Base-by-base conservation (phyloP, 1,139 yeast species). In the Petasospora rhodanensis region DNA sequence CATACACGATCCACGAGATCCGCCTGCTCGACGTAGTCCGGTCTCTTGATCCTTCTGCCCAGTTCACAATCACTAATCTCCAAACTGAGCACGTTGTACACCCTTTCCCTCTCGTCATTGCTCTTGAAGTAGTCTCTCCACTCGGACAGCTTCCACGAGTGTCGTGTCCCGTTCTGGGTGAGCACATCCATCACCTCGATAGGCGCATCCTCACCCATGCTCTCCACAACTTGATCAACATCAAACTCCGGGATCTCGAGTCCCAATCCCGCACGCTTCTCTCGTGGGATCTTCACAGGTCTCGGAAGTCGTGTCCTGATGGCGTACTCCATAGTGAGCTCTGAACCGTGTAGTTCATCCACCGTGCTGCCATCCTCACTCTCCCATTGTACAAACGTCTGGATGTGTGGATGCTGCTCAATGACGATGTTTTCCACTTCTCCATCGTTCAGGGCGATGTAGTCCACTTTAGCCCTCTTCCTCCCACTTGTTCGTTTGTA, bases 121-220 rank as follows among this genome's bases (percentile, higher is more conserved):
- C 59, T 6, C 54, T 52, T 3, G 56, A 76, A 85, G 56, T 86
- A 86, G 24, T 81, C 79, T 34, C 78, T 62, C 96, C 96, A 87
- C 41, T 66, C 67, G 1, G 70, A 70, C 66, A 86, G 60, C 20
- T 72, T 68, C 96, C 96, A 87, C 6, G 73, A 71, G 13, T 50
- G 51, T 21, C 63, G 61, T 11, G 62, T 50, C 12, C 55, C 55
- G 39, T 80, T 82, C 49, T 87, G 96, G 0, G 94, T 79, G 14
- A 84, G 68, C 5, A 86, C 95, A 52, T 87, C 95, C 93, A 85
- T 84, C 2, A 87, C 96, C 40, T 86, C 95, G 2, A 87, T 70
- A 0, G 73, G 70, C 3, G 64, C 60, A 25, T 79, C 82, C 2
- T 59, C 70, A 0, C 95, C 96, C 15, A 85, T 70, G 18, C 66